These are phyloP conservation scores for Ganoderma leucocontextum DNA, from an alignment of 1,284 basidiomycete species.

Conservation along the genomic window DNA sequence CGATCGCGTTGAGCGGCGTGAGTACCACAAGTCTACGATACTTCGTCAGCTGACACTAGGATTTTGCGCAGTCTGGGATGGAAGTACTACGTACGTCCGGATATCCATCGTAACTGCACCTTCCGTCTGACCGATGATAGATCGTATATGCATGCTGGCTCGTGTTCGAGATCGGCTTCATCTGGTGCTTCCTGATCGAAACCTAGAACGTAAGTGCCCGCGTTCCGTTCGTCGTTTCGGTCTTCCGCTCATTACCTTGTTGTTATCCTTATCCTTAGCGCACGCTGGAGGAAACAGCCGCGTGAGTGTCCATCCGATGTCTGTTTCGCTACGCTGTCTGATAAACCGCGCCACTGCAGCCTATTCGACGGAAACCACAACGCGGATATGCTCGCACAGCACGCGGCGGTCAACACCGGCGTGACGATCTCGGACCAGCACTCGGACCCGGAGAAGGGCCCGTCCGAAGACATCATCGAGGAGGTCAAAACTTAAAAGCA, in stretches of 20 bases:
- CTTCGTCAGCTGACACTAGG: neutral
- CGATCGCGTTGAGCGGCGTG: slow-evolving; percentile 48
- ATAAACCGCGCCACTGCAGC: slow-evolving; percentile 16
- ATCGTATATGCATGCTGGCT: slow-evolving; percentile 44
- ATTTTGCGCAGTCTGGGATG: slow-evolving; percentile 37
- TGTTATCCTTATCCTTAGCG: slow-evolving; percentile 32
- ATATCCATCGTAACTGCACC: neutral
- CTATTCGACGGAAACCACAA: slow-evolving; percentile 43
- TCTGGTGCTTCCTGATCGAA: slow-evolving; percentile 61
- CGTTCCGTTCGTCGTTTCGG: neutral
- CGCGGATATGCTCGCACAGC: slow-evolving; percentile 35
- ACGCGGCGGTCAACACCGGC: slow-evolving; percentile 36
- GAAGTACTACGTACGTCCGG: slow-evolving; percentile 45
- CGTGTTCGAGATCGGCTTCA: slow-evolving; percentile 61
- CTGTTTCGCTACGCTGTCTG: neutral
- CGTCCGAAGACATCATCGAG: slow-evolving; percentile 35
- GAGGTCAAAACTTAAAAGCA: slow-evolving; percentile 34
- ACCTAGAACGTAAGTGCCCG: slow-evolving; percentile 45
- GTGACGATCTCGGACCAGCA: slow-evolving; percentile 23
- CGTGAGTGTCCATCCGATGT: slow-evolving; percentile 30
- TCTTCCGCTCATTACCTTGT: neutral
- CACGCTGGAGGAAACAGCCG: slow-evolving; percentile 44
- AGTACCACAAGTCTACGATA: slow-evolving; percentile 17
- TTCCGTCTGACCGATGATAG: slow-evolving; percentile 18
- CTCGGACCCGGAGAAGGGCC: slow-evolving; percentile 37